Base-by-base conservation (phyloP, 2,329 filamentous ascomycete species). In the Alternaria postmessia region DNA sequence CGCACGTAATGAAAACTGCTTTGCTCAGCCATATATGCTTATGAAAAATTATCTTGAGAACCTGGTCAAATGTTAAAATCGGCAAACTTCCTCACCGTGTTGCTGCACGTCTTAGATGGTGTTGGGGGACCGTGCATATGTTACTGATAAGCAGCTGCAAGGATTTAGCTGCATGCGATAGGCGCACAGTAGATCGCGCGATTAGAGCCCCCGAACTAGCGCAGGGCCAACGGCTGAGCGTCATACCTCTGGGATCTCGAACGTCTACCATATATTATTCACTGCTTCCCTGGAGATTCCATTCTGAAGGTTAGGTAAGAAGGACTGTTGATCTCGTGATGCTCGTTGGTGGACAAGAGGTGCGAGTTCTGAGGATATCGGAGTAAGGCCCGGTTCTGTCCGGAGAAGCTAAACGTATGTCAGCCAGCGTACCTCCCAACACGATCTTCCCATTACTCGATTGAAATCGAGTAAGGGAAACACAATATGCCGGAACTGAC, bases 391-490 rank as follows among this genome's bases (percentile, higher is more conserved):
- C 39, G 57, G 57, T 44, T 26, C 51, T 54, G 44, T 52, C 51
- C 51, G 46, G 52, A 51, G 47, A 49, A 55, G 57, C 57, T 66
- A 64, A 66, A 70, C 71, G 71, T 60, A 61, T 61, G 68, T 68
- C 67, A 74, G 69, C 65, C 62, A 63, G 65, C 68, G 64, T 69
- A 68, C 62, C 32, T 70, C 63, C 67, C 61, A 68, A 68, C 65
- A 66, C 64, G 61, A 55, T 55, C 63, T 52, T 20, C 51, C 28
- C 24, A 72, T 77, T 77, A 77, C 74, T 77, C 74, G 71, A 76
- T 75, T 57, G 51, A 51, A 47, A 75, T 77, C 73, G 73, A 76
- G 72, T 75, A 69, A 76, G 60, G 62, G 63, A 72, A 73, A 70
- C 43, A 42, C 61, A 69, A 69, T 53, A 49, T 58, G 53, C 46